Percentiles rank a stretch among this genome's conserved stretches.
phyloP scores from a whole-genome alignment of 2,329 filamentous ascomycete species.

The Alternaria sp. region DNA sequence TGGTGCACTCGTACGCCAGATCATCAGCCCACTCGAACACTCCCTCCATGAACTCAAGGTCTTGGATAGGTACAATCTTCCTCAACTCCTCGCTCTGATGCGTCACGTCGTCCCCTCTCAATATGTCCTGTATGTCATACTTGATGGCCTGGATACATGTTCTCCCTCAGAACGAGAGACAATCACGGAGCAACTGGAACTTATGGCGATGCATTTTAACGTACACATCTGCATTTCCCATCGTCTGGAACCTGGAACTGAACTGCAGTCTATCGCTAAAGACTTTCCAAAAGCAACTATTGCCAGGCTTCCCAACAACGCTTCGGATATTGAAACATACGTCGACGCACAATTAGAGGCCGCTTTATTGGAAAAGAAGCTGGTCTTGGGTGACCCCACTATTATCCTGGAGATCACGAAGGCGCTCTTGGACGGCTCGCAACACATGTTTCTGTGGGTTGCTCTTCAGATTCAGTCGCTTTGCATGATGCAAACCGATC shows the following conservation, averaged over 20 bases:
- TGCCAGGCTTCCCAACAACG: background rate
- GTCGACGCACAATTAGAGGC: background rate
- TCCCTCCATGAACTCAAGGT: too few species aligned
- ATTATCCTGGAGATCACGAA: background rate
- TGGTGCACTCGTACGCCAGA: background rate
- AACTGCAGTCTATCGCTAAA: background rate
- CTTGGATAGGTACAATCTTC: too few species aligned
- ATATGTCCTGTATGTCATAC: background rate
- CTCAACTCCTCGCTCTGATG: background rate
- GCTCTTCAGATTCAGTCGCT: conserved; percentile 28
- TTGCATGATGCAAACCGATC: conserved; percentile 47
- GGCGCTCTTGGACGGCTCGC: background rate
- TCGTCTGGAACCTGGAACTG: background rate
- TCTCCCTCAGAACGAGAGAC: background rate
- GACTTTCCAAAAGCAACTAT: background rate
- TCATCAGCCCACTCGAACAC: background rate
- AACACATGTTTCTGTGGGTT: conserved; percentile 33
- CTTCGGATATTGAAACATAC: background rate
- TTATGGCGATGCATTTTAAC: background rate
- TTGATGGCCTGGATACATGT: background rate
- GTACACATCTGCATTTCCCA: background rate
- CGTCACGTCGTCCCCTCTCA: background rate
- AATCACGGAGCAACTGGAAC: background rate
- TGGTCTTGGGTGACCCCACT: background rate
- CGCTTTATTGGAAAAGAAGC: background rate